These are phyloP conservation scores for Metarhizium brunneum DNA, from an alignment of 2,329 filamentous ascomycete genomes.

Conservation along the genomic window DNA sequence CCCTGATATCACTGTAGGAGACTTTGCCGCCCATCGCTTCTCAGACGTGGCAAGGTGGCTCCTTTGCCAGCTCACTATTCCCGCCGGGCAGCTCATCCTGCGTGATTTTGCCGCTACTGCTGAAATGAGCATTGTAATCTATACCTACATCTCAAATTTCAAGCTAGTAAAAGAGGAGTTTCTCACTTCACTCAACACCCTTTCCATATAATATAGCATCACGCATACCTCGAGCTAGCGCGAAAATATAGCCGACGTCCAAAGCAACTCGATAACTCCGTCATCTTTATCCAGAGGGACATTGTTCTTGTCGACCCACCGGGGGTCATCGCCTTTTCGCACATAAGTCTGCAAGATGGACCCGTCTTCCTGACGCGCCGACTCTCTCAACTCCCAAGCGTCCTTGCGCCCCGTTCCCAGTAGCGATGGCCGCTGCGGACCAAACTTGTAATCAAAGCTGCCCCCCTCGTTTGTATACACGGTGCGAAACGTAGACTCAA, in stretches of 20 bases:
- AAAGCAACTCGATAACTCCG: background rate
- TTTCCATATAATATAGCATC: no score
- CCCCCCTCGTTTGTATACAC: conserved; percentile 32
- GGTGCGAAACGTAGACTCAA: conserved; percentile 42
- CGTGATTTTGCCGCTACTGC: no score
- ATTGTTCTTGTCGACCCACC: background rate
- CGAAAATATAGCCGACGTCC: background rate
- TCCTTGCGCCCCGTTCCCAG: conserved; percentile 39
- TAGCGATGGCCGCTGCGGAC: conserved; percentile 36
- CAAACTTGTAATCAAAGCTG: conserved; percentile 40
- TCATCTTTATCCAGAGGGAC: background rate
- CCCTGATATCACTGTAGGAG: no score
- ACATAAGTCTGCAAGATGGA: background rate
- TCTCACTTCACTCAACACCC: no score
- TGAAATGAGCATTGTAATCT: no score
- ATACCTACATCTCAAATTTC: no score
- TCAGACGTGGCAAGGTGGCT: no score
- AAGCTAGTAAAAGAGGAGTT: no score
- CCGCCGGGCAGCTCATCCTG: no score
- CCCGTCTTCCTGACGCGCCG: background rate
- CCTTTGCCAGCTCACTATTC: no score
- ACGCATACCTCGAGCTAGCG: no score
- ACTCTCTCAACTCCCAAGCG: conserved; percentile 42
- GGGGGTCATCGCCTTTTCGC: background rate
- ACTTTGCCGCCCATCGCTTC: no score